These are phyloP conservation scores for Aureobasidium sp. DNA, from an alignment of 2,329 filamentous ascomycete species.

Conservation along the genomic window DNA sequence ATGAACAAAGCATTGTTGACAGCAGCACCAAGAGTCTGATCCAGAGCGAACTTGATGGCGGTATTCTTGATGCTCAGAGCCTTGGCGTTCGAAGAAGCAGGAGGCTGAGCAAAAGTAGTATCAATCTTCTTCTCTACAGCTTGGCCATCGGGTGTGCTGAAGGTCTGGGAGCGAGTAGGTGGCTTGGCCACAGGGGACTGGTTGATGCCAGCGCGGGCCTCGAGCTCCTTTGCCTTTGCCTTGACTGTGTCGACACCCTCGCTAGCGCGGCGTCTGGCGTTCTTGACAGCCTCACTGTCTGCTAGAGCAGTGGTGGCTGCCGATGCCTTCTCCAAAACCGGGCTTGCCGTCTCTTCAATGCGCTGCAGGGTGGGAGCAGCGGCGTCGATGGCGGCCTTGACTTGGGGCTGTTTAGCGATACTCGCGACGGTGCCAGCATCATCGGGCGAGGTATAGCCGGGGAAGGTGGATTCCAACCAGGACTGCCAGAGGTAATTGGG, in stretches of 20 bases:
- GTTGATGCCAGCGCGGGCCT: slow-evolving; percentile 11
- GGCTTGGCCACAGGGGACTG: background rate
- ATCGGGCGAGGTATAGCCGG: slow-evolving; percentile 47
- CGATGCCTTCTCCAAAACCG: slow-evolving; percentile 29
- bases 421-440: slow-evolving; percentile 11
- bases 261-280: slow-evolving; percentile 9
- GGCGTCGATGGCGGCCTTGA: slow-evolving; percentile 27
- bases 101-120: background rate
- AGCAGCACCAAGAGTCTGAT: slow-evolving; percentile 60
- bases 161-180: slow-evolving; percentile 2
- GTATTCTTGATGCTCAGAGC: slow-evolving; percentile 55
- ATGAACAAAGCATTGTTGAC: slow-evolving; percentile 61
- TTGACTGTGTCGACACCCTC: slow-evolving; percentile 14
- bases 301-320: slow-evolving; percentile 16
- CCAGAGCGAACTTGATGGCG: slow-evolving; percentile 58
- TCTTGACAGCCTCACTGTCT: slow-evolving; percentile 12
- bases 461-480: slow-evolving; percentile 67
- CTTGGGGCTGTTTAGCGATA: slow-evolving; percentile 19
- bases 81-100: slow-evolving; percentile 4
- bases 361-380: slow-evolving; percentile 17
- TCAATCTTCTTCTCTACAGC: slow-evolving; percentile 10
- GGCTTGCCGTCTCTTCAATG: slow-evolving; percentile 36
- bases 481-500: slow-evolving; percentile 85
- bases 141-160: background rate
- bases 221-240: slow-evolving; percentile 11